A percentile compares a stretch with the other conserved stretches of the same genome.
Conservation (phyloP, 495 filamentous ascomycete species). For the Penicillium salamii region DNA sequence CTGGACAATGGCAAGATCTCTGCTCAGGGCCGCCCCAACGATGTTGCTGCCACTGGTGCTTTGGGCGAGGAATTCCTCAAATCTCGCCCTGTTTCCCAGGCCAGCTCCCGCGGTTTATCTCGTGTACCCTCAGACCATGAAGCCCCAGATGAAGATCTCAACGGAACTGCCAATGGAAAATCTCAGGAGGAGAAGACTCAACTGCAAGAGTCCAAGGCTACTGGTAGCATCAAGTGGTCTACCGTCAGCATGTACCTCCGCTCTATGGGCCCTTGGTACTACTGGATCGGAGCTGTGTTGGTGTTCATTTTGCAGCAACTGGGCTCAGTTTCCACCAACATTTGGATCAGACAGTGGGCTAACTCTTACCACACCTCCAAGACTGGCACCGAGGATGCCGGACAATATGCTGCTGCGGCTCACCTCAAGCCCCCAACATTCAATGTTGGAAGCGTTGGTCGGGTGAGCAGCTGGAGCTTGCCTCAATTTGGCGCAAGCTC, state of each 20-base stretch:
- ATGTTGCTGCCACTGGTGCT: constrained; percentile 78
- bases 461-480: constrained; percentile 27
- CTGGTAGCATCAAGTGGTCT: constrained; percentile 79
- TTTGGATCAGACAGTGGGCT: constrained; percentile 95
- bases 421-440: constrained; percentile 42
- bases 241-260: constrained; percentile 81
- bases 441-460: constrained; percentile 38
- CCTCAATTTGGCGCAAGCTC: constrained; percentile 28
- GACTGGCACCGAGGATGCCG: constrained; percentile 19
- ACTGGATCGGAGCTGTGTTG: constrained; percentile 72
- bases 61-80: constrained; percentile 81
- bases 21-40: constrained; percentile 70
- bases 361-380: constrained; percentile 52
- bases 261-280: constrained; percentile 93
- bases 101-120: constrained; percentile 65
- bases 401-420: constrained; percentile 39
- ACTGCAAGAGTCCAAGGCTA: constrained; percentile 70
- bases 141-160: constrained; percentile 35
- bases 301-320: constrained; percentile 81
- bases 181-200: constrained; percentile 47
- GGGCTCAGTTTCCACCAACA: constrained; percentile 75
- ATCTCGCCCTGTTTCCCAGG: constrained; percentile 64
- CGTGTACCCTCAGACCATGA: constrained; percentile 63
- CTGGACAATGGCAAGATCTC: constrained; percentile 82
- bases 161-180: constrained; percentile 31